Evolutionary conservation across 2,329 filamentous ascomycete species (phyloP).

Genomic region (Madurella mycetomatis): DNA sequence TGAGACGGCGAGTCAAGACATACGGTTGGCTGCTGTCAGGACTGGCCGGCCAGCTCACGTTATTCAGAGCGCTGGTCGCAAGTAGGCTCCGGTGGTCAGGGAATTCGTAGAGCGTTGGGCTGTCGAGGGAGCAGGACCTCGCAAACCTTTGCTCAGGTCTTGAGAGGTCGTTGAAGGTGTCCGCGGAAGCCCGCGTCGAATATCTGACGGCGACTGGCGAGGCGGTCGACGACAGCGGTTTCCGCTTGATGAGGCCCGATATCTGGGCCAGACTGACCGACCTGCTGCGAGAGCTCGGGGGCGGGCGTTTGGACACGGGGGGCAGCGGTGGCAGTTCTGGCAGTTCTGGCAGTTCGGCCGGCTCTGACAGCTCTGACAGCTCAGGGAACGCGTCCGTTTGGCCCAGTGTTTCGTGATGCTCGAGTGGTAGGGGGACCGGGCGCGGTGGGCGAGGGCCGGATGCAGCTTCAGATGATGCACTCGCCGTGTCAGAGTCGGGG

Average conservation of each 20-base stretch:
- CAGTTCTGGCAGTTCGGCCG: too few species aligned
- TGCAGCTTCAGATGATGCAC: conserved; percentile 24
- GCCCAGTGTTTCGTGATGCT: conserved; percentile 24
- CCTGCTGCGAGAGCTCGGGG: conserved; percentile 29
- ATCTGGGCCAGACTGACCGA: conserved; percentile 30
- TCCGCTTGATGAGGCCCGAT: conserved; percentile 49
- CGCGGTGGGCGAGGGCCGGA: conserved; percentile 10
- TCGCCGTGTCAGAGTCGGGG: conserved; percentile 21
- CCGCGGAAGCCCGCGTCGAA: conserved; percentile 35
- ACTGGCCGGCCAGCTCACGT: conserved; percentile 22
- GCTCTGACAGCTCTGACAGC: conserved; percentile 4
- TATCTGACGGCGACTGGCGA: conserved; percentile 48
- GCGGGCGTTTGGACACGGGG: conserved; percentile 13
- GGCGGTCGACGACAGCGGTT: conserved; percentile 55
- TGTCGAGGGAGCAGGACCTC: conserved; percentile 54
- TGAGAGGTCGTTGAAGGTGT: conserved; percentile 38
- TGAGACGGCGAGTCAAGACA: conserved; percentile 17
- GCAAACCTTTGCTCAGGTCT: conserved; percentile 51
- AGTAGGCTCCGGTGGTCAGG: conserved; percentile 28
- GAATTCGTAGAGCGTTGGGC: conserved; percentile 60
- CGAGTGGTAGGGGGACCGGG: conserved; percentile 16
- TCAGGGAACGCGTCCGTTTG: conserved; percentile 25
- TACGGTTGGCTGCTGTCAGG: conserved; percentile 26
- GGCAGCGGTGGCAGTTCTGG: conserved; percentile 10
- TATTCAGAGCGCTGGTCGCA: conserved; percentile 16